Conservation (phyloP, 495 filamentous ascomycete genomes). For the Lepidopterella palustris region DNA sequence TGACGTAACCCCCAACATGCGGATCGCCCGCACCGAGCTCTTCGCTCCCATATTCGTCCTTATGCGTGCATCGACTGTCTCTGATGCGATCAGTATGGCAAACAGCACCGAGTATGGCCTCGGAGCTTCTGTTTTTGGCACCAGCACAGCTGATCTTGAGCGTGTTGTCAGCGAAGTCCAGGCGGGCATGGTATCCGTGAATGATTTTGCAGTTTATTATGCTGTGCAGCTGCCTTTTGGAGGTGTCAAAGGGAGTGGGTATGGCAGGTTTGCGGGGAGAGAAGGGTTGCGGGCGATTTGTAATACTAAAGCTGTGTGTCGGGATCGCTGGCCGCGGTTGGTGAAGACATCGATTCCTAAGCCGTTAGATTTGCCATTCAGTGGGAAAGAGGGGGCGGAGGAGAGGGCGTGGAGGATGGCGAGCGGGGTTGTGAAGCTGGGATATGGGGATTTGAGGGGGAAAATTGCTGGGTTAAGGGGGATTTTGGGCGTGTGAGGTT, state of each 20-base stretch:
- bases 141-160: constrained; percentile 44
- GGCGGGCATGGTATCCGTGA: constrained; percentile 85
- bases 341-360: constrained; percentile 71
- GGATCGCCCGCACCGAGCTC: constrained; percentile 83
- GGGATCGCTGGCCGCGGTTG: constrained; percentile 57
- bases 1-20: constrained; percentile 58
- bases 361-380: constrained; percentile 70
- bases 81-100: constrained; percentile 29
- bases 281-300: constrained; percentile 80
- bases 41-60: constrained; percentile 87
- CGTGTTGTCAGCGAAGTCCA: constrained; percentile 60
- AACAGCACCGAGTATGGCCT: constrained; percentile 37
- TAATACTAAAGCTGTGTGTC: constrained; percentile 79
- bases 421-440: constrained; percentile 56
- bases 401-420: constrained; percentile 52
- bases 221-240: constrained; percentile 91
- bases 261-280: constrained; percentile 86
- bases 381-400: constrained; percentile 41
- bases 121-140: constrained; percentile 61
- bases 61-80: constrained; percentile 60
- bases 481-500: constrained; percentile 35
- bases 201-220: constrained; percentile 91
- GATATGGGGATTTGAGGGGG: constrained; percentile 49
- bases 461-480: constrained; percentile 45
- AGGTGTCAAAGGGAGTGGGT: constrained; percentile 77